Evolutionary conservation across 2,329 filamentous ascomycete genomes (phyloP).

Genomic region (Phialophora verrucosa): DNA sequence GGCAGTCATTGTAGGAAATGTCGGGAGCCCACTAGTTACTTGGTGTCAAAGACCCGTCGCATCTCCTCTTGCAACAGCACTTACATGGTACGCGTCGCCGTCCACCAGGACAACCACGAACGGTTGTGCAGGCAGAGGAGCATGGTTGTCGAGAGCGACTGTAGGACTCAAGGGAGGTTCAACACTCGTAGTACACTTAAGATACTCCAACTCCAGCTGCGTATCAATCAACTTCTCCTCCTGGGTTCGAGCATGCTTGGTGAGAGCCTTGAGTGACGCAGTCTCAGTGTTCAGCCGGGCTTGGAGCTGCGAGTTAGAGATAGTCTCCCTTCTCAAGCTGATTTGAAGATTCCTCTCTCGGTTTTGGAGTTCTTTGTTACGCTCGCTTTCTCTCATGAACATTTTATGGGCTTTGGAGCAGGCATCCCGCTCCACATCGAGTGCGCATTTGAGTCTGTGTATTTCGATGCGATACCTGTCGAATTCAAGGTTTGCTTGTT

Average conservation of each 20-base stretch:
- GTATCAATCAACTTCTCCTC: constrained; percentile 26
- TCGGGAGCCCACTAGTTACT: constrained; percentile 23
- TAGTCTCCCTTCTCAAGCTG: constrained; percentile 20
- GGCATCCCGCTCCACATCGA: constrained; percentile 8
- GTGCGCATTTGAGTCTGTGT: constrained; percentile 17
- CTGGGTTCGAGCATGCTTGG: constrained; percentile 20
- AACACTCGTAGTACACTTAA: constrained; percentile 25
- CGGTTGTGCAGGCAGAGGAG: constrained; percentile 29
- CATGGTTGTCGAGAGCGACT: constrained; percentile 4
- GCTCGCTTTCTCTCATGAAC: constrained; percentile 15
- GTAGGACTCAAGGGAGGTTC: constrained; percentile 8
- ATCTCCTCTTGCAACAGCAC: constrained; percentile 1
- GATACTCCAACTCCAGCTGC: constrained; percentile 34
- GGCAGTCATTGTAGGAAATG: background rate
- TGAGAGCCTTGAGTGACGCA: constrained; percentile 22
- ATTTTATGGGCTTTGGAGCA: constrained; percentile 10
- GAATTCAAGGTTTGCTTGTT: constrained; percentile 33
- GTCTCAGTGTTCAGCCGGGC: constrained; percentile 27
- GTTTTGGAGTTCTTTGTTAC: background rate
- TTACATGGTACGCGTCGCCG: constrained; percentile 37
- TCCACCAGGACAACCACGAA: constrained; percentile 39
- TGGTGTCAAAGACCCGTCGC: background rate
- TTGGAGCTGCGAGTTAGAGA: constrained; percentile 16
- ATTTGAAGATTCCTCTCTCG: constrained; percentile 8
- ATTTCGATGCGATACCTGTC: constrained; percentile 27